phyloP scores from a whole-genome alignment of 1,284 basidiomycete species.

The Lignosus rhinocerotis region DNA sequence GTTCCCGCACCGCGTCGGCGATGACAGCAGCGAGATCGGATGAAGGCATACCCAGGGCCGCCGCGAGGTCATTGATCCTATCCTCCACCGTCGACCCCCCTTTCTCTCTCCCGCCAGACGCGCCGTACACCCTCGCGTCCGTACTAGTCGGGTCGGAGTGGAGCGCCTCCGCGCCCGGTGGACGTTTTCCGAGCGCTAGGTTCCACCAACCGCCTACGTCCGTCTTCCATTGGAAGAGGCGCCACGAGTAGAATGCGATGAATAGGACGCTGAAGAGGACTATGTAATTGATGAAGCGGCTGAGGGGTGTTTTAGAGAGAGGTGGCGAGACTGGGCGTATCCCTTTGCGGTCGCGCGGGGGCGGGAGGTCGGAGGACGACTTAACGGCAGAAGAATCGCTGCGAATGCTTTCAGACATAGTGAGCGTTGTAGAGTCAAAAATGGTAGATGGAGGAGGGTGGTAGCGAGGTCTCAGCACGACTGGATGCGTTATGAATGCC shows the following conservation, averaged over 20 bases:
- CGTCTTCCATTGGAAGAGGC: slow-evolving; percentile 49
- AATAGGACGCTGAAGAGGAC: slow-evolving; percentile 44
- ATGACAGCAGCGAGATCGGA: slow-evolving; percentile 62
- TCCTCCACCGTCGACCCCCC: slow-evolving; percentile 47
- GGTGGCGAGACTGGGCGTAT: slow-evolving; percentile 37
- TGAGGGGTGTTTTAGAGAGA: slow-evolving; percentile 31
- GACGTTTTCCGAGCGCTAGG: slow-evolving; percentile 43
- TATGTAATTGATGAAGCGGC: slow-evolving; percentile 52
- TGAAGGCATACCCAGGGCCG: slow-evolving; percentile 59
- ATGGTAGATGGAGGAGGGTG: no score
- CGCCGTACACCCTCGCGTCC: not conserved
- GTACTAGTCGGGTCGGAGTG: slow-evolving; percentile 4
- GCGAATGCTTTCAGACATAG: slow-evolving; percentile 25
- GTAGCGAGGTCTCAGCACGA: no score
- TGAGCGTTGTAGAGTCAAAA: not conserved
- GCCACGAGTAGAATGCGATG: slow-evolving; percentile 50
- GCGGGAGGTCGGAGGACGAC: slow-evolving; percentile 32
- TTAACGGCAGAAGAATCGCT: slow-evolving; percentile 19
- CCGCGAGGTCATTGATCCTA: slow-evolving; percentile 57
- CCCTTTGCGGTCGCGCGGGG: slow-evolving; percentile 33
- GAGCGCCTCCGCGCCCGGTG: slow-evolving; percentile 28
- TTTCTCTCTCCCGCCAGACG: slow-evolving; percentile 5
- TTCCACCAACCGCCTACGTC: slow-evolving; percentile 64
- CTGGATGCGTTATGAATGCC: no score
- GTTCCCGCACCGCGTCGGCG: slow-evolving; percentile 52